Base-by-base conservation (phyloP, 345 rosid species). In the Aurinia saxatilis region DNA sequence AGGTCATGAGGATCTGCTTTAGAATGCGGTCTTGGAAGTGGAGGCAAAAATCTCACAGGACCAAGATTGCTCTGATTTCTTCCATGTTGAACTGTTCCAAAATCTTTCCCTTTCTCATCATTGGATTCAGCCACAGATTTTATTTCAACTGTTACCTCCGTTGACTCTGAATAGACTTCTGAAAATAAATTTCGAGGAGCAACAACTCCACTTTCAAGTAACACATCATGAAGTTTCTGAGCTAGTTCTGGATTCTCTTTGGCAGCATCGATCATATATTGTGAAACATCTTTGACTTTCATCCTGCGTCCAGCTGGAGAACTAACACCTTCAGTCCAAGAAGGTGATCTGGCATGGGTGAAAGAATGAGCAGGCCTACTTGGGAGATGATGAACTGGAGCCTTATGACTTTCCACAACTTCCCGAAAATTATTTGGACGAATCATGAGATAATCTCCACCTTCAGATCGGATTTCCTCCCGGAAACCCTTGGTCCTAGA, bases 241-340 rank as follows among this genome's bases (percentile, higher is more conserved):
- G 95, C 96, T 76, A 91, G 75, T 13, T 81, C 84, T 35, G 98
- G 96, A 79, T 91, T 91, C 72, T 88, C 96, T 75, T 91, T 88
- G 50, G 98, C 91, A 67, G 91, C 98, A 79, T 91, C 88, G 50
- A 91, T 84, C 96, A 91, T 86, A 73, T 91, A 88, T 64, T 77
- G 83, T 21, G 98, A 91, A 67, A 91, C 95, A 75, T 91, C 90
- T 84, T 86, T 88, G 65, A 84, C 95, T 79, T 91, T 88, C 98
- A 82, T 91, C 75, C 79, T 80, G 25, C 67, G 88, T 19, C 67
- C 88, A 36, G 91, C 87, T n/a, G 96, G 95, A 54, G 88, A 84
- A 80, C 85, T 81, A 63, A 88, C 87, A 67, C 96, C 98, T 83
- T 88, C 96, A 17, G 98, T 91, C 98, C 98, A 91, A 31, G 96